Conservation (phyloP, 2,329 filamentous ascomycete genomes). For the Claviceps pusilla region DNA sequence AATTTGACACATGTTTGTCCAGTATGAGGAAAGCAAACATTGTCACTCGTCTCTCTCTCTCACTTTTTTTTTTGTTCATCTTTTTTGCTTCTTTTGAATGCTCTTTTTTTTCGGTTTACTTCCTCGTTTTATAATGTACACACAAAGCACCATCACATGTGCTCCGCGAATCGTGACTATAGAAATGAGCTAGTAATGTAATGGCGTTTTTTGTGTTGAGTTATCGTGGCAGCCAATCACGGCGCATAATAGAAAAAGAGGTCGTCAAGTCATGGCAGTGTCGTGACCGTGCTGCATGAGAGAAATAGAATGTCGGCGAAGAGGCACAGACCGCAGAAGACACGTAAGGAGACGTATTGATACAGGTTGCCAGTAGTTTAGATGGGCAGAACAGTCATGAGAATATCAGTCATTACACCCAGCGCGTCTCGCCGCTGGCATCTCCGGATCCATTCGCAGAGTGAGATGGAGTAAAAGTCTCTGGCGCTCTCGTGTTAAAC, state of each 20-base stretch:
- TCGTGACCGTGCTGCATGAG: conserved; percentile 21
- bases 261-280: conserved; percentile 26
- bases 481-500: conserved; percentile 15
- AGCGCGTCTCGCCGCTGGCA: conserved; percentile 20
- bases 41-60: neutral
- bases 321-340: conserved; percentile 10
- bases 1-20: conserved; percentile 9
- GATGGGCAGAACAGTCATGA: conserved; percentile 11
- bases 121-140: conserved; percentile 20
- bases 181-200: conserved; percentile 11
- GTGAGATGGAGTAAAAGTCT: conserved; percentile 13
- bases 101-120: conserved; percentile 7
- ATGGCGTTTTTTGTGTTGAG: conserved; percentile 8
- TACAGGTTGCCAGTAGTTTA: conserved; percentile 18
- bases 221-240: conserved; percentile 17
- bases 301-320: conserved; percentile 11
- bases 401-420: conserved; percentile 21
- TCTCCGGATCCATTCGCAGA: conserved; percentile 14
- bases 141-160: conserved; percentile 14
- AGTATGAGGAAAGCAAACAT: conserved; percentile 1
- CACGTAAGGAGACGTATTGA: conserved; percentile 1
- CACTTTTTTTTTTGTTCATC: conserved; percentile 1
- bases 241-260: conserved; percentile 19
- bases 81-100: conserved; percentile 4
- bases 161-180: conserved; percentile 14